phyloP scores from a whole-genome alignment of 1,284 basidiomycete genomes.

The Melampsora larici-populina region DNA sequence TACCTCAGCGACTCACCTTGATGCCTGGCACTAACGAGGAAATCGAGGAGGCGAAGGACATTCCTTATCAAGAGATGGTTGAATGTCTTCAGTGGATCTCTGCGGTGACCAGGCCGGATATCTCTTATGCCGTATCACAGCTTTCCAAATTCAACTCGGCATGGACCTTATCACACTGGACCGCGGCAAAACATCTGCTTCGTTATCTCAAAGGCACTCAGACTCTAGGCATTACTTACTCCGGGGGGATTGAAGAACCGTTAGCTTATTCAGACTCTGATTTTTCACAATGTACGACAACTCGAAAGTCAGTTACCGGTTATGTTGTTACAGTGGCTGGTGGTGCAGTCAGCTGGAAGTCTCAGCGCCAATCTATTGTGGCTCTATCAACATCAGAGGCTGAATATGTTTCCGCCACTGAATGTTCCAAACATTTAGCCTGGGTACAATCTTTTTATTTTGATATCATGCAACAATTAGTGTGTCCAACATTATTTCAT shows the following conservation, averaged over 20 bases:
- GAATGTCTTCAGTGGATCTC: not conserved
- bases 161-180: conserved; percentile 2
- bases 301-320: conserved; percentile 54
- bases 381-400: conserved; percentile 57
- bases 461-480: not conserved
- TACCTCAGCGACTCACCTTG: not conserved
- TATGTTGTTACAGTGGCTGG: conserved; percentile 53
- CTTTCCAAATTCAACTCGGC: not conserved
- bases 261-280: conserved; percentile 58
- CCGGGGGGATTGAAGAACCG: conserved; percentile 44
- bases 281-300: too few species aligned
- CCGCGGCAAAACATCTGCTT: conserved; percentile 42
- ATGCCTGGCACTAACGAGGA: not conserved
- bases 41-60: not conserved
- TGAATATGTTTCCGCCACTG: conserved; percentile 58
- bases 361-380: conserved; percentile 55
- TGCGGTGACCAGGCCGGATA: not conserved
- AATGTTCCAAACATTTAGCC: conserved; percentile 56
- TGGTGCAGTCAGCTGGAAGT: conserved; percentile 55
- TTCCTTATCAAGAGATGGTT: not conserved
- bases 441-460: conserved; percentile 52
- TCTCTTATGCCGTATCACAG: not conserved
- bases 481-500: not conserved
- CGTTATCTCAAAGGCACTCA: not conserved
- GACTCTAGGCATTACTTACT: not conserved